phyloP scores from a whole-genome alignment of 768 basidiomycete genomes.

The Tylopilus vinaceipallidus region DNA sequence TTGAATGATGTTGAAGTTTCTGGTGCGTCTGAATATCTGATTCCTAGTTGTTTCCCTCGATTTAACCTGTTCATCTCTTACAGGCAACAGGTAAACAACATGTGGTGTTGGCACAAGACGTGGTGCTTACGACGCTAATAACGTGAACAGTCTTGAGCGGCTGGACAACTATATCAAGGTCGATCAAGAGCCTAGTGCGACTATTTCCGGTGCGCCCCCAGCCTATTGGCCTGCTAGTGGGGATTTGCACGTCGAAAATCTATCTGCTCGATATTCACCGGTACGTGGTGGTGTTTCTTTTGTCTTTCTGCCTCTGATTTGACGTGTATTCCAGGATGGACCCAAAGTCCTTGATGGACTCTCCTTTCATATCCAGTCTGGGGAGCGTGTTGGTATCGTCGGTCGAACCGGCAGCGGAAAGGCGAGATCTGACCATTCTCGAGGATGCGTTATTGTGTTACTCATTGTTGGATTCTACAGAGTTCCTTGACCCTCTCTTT shows the following conservation, averaged over 20 bases:
- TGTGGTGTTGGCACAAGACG: background rate
- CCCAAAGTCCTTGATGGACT: background rate
- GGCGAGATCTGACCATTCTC: background rate
- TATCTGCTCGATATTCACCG: constrained; percentile 4
- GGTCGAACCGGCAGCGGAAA: constrained; percentile 5
- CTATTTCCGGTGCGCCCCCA: background rate
- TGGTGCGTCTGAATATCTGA: constrained; percentile 34
- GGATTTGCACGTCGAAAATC: constrained; percentile 2
- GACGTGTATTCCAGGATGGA: background rate
- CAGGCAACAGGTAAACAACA: background rate
- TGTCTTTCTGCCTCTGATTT: too few species aligned
- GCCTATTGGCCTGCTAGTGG: constrained; percentile 1
- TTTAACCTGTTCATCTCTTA: background rate
- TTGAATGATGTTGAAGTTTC: constrained; percentile 46
- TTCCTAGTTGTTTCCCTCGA: background rate
- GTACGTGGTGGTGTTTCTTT: background rate
- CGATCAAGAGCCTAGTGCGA: background rate
- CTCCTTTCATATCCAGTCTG: constrained; percentile 1
- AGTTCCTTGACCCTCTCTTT: constrained; percentile 4
- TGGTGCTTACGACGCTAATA: background rate
- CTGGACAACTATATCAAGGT: background rate
- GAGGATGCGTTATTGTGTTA: background rate
- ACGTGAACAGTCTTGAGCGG: background rate
- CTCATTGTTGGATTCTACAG: background rate
- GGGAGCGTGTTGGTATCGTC: constrained; percentile 1